Evolutionary conservation across 495 filamentous ascomycete species (phyloP), one percentile per base, ranked within the genome.

Genomic region (Cercophora sp.): DNA sequence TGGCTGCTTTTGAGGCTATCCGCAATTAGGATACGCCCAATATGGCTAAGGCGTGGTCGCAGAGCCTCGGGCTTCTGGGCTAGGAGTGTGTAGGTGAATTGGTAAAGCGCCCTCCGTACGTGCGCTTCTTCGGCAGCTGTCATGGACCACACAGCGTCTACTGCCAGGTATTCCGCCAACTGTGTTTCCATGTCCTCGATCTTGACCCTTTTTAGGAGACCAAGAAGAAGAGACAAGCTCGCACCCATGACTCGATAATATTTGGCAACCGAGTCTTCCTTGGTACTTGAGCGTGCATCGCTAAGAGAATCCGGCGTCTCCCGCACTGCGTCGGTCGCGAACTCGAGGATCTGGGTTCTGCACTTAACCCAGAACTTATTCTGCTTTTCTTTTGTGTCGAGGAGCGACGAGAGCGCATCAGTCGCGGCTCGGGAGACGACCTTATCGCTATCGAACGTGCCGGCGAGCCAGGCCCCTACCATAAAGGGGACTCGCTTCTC

Each of bases 391-490:
- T 87, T 81, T 0, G 87, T 87, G 1, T 80, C 71, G 52, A 97
- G 88, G 8, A 95, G 84, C 4, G 73, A 76, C 5, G 77, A 78
- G 15, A 96, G 73, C 0, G 88, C 85, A 39, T 91, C 85, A 47
- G 77, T 71, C n/a, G 91, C 88, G 2, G 87, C 80, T 26, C 81
- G 83, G 23, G 84, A 76, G 1, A 87, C 87, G 11, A 74, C 73
- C 45, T 81, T 81, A 64, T 99, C 93, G 52, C 78, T 85, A 63
- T 99, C 94, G 62, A 90, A 92, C 1, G 85, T 76, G 10, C 94
- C 92, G 23, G 85, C 85, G 22, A 96, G 76, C 94, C 94, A 99
- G 9, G 89, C 76, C 6, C 88, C 89, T 18, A 90, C 83, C 25
- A 94, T 75, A 23, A 80, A 79, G 2, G 89, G 81, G 54, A 97